Conservation (phyloP, 2,329 filamentous ascomycete species). For the Chrysoporthe cubensis region DNA sequence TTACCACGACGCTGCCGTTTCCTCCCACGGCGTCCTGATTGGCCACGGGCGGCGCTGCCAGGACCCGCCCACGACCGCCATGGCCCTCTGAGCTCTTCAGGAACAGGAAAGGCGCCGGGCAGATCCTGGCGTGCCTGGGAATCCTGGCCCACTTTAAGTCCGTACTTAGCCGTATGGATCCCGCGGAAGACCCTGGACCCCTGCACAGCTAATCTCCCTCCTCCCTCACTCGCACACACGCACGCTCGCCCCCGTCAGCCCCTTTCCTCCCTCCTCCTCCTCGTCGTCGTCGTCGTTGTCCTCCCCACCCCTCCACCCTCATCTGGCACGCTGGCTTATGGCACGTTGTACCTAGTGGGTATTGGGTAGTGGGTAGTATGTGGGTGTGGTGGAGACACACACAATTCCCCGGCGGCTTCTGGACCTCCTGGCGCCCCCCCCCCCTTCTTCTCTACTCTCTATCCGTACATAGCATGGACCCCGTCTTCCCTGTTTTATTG, state of each 20-base stretch:
- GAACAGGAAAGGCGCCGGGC: constrained; percentile 17
- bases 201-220: background rate
- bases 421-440: background rate
- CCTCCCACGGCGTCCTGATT: background rate
- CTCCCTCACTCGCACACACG: background rate
- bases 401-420: background rate
- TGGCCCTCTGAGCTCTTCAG: constrained; percentile 3
- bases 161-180: background rate
- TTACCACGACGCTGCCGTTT: background rate
- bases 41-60: background rate
- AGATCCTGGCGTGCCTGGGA: background rate
- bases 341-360: background rate
- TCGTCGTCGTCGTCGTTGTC: background rate
- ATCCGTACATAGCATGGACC: background rate
- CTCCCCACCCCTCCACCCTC: background rate
- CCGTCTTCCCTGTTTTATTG: background rate
- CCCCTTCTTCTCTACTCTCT: background rate
- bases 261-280: background rate
- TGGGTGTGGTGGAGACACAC: background rate
- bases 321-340: background rate
- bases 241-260: background rate
- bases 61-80: background rate
- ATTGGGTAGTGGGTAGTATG: too few species aligned
- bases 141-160: too few species aligned
- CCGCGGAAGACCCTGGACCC: constrained; percentile 5